phyloP scores from a whole-genome alignment of 2,329 filamentous ascomycete genomes.

The Penicillium sp. region DNA sequence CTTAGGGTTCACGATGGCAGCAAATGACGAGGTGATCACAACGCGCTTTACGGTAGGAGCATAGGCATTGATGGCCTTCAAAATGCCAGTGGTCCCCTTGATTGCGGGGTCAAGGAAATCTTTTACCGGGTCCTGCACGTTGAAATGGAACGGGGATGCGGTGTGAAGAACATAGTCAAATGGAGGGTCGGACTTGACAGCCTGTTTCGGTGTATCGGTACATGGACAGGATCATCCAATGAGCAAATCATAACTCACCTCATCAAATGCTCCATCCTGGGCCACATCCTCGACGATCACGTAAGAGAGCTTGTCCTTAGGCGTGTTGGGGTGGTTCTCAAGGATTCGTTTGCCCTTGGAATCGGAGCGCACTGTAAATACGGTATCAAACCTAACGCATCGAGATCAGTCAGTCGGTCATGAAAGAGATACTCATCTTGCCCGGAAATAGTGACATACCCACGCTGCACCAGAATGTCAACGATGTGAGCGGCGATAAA shows the following conservation, averaged over 20 bases:
- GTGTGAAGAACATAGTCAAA: slow-evolving; percentile 77
- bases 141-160: slow-evolving; percentile 73
- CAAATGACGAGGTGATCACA: slow-evolving; percentile 70
- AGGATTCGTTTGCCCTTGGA: slow-evolving; percentile 65
- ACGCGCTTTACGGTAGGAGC: slow-evolving; percentile 72
- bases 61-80: slow-evolving; percentile 62
- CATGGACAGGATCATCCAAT: no score
- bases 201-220: slow-evolving; percentile 32
- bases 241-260: slow-evolving; percentile 36
- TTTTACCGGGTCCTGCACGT: slow-evolving; percentile 70
- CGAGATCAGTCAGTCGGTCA: background rate
- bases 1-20: slow-evolving; percentile 59
- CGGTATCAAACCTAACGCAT: slow-evolving; percentile 56
- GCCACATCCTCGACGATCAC: slow-evolving; percentile 74
- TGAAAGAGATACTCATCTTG: background rate
- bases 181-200: slow-evolving; percentile 61
- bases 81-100: slow-evolving; percentile 64
- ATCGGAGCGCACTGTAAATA: slow-evolving; percentile 64
- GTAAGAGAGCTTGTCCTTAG: slow-evolving; percentile 63
- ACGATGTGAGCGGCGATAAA: slow-evolving; percentile 69
- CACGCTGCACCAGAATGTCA: slow-evolving; percentile 58
- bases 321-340: slow-evolving; percentile 52
- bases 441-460: slow-evolving; percentile 29
- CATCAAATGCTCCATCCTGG: slow-evolving; percentile 67
- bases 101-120: slow-evolving; percentile 62